A percentile compares a stretch with the other conserved stretches of the same genome.
Conservation (phyloP, 1,284 basidiomycete genomes). For the Marasmius sp. region DNA sequence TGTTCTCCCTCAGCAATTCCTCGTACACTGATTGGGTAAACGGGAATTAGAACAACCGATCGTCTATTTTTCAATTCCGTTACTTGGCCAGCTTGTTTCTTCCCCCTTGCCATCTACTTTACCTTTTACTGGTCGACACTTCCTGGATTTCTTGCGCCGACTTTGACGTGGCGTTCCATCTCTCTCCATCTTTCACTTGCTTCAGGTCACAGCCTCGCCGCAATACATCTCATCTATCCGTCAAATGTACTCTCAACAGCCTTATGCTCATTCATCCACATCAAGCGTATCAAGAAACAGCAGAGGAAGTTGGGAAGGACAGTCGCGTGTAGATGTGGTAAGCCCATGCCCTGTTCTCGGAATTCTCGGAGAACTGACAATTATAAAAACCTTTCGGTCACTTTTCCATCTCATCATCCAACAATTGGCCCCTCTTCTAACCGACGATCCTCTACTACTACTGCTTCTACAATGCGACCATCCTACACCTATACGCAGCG, state of each 20-base stretch:
- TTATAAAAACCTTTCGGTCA: constrained; percentile 2
- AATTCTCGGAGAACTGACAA: neutral
- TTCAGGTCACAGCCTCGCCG: neutral
- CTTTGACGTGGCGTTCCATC: neutral
- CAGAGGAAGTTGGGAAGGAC: neutral
- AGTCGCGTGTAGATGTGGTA: constrained; percentile 12
- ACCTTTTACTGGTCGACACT: neutral
- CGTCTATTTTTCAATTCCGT: neutral
- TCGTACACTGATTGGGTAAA: neutral
- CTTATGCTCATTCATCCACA: constrained; percentile 8
- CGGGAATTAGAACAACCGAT: neutral
- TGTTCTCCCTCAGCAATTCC: neutral
- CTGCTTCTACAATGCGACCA: constrained; percentile 4
- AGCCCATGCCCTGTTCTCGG: constrained; percentile 2
- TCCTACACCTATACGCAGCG: constrained; percentile 14
- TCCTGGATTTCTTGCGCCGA: neutral
- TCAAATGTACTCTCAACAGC: constrained; percentile 12
- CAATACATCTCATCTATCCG: constrained; percentile 1
- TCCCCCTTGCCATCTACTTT: too few relatives aligned
- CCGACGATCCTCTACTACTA: neutral
- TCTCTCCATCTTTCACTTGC: neutral
- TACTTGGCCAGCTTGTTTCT: too few relatives aligned
- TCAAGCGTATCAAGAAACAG: constrained; percentile 8
- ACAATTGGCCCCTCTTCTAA: neutral
- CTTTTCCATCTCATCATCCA: neutral